Percentiles rank a stretch among this genome's conserved stretches.
phyloP scores from a whole-genome alignment of 371 early-diverging fungal species.

The Mucor lusitanicus region DNA sequence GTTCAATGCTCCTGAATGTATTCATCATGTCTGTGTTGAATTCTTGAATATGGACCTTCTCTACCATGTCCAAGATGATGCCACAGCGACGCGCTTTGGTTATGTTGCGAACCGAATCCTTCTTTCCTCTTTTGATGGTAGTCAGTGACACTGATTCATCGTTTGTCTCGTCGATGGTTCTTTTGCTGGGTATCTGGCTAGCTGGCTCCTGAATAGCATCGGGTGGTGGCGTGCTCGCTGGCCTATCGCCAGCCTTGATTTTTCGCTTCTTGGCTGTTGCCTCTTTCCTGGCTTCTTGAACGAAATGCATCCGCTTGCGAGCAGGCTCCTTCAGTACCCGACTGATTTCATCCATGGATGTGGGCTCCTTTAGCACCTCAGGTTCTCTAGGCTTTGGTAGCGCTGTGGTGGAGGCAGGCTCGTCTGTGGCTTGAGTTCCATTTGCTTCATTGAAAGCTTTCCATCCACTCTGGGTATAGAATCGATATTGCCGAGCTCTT shows the following conservation, averaged over 20 bases:
- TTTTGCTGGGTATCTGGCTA: neutral
- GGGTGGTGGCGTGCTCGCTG: neutral
- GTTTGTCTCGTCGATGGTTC: neutral
- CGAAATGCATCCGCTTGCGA: neutral
- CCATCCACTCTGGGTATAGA: slow-evolving; percentile 11
- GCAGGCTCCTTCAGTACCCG: neutral
- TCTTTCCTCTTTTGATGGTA: neutral
- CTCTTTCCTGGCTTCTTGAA: neutral
- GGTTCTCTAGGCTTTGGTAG: neutral
- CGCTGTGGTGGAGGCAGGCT: neutral
- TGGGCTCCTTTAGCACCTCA: neutral
- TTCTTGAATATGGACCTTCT: slow-evolving; percentile 12
- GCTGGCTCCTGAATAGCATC: neutral
- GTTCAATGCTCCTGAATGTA: slow-evolving; percentile 13
- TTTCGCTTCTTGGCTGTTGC: neutral
- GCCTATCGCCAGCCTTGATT: neutral
- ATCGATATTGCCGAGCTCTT: slow-evolving; percentile 8
- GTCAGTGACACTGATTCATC: neutral
- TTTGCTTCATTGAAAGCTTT: neutral
- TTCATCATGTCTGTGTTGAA: neutral
- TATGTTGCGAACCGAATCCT: neutral
- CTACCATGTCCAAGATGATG: slow-evolving; percentile 17
- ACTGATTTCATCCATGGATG: neutral
- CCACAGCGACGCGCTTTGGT: slow-evolving; percentile 5
- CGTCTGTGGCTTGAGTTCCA: neutral